Percentiles rank a stretch among this genome's conserved stretches.
Conservation (phyloP, 257 asterid genomes). For the Solanum sejunctum region DNA sequence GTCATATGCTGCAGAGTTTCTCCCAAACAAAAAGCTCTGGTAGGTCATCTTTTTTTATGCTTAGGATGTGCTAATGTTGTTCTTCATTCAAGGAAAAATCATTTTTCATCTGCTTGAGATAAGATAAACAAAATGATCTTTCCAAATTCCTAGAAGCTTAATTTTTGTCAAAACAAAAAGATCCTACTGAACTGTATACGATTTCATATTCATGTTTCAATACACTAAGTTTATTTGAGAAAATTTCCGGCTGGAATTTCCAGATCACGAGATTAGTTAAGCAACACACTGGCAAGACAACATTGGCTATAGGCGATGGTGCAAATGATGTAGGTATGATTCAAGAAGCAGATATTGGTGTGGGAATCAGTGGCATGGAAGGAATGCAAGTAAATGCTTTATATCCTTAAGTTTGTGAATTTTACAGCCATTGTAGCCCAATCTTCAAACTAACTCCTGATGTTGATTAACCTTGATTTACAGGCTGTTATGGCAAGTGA, state of each 20-base stretch:
- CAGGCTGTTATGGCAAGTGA: constrained; percentile 99
- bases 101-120: neutral
- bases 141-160: neutral
- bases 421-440: neutral
- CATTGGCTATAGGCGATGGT: constrained; percentile 96
- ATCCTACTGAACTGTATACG: neutral
- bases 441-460: neutral
- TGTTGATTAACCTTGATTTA: constrained; percentile 3
- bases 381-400: constrained; percentile 86
- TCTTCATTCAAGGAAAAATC: neutral
- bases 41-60: constrained; percentile 10
- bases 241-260: neutral
- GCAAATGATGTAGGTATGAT: constrained; percentile 99
- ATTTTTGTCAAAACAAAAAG: neutral
- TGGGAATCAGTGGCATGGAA: constrained; percentile 98
- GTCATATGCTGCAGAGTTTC: constrained; percentile 99
- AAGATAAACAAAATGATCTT: neutral
- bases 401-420: neutral
- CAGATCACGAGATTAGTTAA: constrained; percentile 93
- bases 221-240: neutral
- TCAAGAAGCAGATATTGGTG: constrained; percentile 99
- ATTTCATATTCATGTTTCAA: neutral
- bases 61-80: neutral
- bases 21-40: constrained; percentile 96
- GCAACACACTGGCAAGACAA: constrained; percentile 89